phyloP scores from a whole-genome alignment of 306 rosid species.

The Dalbergia oliveri region DNA sequence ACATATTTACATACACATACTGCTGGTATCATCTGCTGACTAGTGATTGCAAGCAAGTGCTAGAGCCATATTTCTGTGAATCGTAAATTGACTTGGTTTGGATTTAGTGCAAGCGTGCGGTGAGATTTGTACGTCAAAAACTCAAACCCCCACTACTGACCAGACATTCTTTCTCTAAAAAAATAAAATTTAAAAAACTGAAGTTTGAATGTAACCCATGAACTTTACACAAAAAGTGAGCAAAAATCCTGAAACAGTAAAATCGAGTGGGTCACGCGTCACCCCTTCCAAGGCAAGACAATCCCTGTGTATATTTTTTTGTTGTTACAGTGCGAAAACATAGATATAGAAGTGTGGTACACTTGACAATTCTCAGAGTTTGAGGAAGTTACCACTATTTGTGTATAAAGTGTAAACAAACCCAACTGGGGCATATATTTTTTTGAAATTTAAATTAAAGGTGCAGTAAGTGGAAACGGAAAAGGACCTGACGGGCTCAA shows the following conservation, averaged over 20 bases:
- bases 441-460: constrained; percentile 82
- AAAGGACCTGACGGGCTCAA: constrained; percentile 58
- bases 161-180: constrained; percentile 6
- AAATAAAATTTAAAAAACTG: background rate
- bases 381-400: constrained; percentile 26
- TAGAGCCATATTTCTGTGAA: constrained; percentile 23
- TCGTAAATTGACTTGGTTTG: constrained; percentile 50
- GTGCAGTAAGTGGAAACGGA: constrained; percentile 57
- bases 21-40: constrained; percentile 6
- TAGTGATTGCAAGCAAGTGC: background rate
- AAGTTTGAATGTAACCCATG: constrained; percentile 44
- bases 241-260: constrained; percentile 35
- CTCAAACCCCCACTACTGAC: background rate
- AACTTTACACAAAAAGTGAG: constrained; percentile 52
- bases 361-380: constrained; percentile 36
- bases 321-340: constrained; percentile 38
- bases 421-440: background rate
- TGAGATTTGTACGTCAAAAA: constrained; percentile 47
- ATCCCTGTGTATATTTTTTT: constrained; percentile 27
- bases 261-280: constrained; percentile 62
- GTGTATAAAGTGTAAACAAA: constrained; percentile 5
- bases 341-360: constrained; percentile 48
- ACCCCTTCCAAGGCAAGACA: constrained; percentile 57
- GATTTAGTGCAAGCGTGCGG: constrained; percentile 55
- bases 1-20: constrained; percentile 41